Conservation (phyloP, 345 rosid species). For the Hypericum androsaemum region DNA sequence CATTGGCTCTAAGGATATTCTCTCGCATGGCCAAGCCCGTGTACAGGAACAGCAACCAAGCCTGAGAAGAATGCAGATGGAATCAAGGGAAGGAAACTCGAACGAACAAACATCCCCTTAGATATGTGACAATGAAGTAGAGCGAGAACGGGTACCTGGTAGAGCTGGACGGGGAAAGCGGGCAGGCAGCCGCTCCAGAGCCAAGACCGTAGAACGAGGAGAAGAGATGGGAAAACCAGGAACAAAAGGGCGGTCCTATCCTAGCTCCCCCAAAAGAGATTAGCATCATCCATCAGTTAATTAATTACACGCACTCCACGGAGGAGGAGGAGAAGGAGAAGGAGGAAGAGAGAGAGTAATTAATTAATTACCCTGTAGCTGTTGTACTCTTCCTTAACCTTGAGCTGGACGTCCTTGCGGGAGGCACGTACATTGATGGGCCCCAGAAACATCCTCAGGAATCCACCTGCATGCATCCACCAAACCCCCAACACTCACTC, state of each 20-base stretch:
- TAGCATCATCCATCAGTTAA: not conserved
- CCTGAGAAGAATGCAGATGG: slow-evolving; percentile 26
- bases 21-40: slow-evolving; percentile 94
- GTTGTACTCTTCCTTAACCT: slow-evolving; percentile 98
- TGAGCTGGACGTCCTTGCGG: slow-evolving; percentile 73
- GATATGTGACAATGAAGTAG: not conserved
- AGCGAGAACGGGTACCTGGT: slow-evolving; percentile 41
- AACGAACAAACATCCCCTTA: no score
- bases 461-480: slow-evolving; percentile 62
- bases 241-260: slow-evolving; percentile 91
- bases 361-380: slow-evolving; percentile 54
- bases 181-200: slow-evolving; percentile 91
- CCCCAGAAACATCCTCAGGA: slow-evolving; percentile 78
- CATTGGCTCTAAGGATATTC: slow-evolving; percentile 86
- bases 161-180: slow-evolving; percentile 88
- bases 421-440: slow-evolving; percentile 89
- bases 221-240: slow-evolving; percentile 71
- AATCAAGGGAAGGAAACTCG: no score
- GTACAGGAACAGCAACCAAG: slow-evolving; percentile 92
- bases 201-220: slow-evolving; percentile 68
- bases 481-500: not conserved
- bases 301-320: not conserved
- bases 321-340: not conserved
- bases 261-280: slow-evolving; percentile 27
- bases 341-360: not conserved